Percentiles rank a stretch among this genome's conserved stretches.
phyloP scores from a whole-genome alignment of 345 rosid species.

The Pugionium dolabratum region DNA sequence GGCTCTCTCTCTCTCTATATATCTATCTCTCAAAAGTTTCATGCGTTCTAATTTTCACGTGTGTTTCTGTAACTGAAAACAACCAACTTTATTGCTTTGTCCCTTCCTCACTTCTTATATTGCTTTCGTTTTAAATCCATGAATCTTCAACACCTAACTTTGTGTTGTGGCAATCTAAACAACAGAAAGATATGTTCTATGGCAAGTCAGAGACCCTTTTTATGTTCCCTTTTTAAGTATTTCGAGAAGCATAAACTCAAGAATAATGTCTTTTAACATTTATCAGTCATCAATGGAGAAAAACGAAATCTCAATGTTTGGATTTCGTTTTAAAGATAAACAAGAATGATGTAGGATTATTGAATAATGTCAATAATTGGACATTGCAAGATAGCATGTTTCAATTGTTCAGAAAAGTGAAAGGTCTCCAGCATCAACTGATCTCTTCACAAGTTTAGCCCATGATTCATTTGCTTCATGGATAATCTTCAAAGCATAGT shows the following conservation, averaged over 20 bases:
- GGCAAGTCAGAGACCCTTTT: not conserved
- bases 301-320: conserved; percentile 17
- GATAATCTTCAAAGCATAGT: conserved; percentile 79
- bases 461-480: conserved; percentile 81
- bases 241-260: not conserved
- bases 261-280: conserved; percentile 5
- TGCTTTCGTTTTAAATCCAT: too few species aligned
- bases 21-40: too few species aligned
- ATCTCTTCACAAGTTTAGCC: conserved; percentile 80
- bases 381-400: conserved; percentile 10
- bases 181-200: conserved; percentile 10
- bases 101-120: too few species aligned
- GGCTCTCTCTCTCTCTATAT: not conserved
- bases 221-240: not conserved
- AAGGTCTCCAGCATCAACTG: conserved; percentile 61
- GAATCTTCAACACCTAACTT: too few species aligned
- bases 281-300: conserved; percentile 18
- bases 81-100: not conserved
- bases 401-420: conserved; percentile 47
- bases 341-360: conserved; percentile 28
- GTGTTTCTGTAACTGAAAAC: too few species aligned
- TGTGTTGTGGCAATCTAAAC: too few species aligned
- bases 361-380: not conserved
- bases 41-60: too few species aligned
- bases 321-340: not conserved